Evolutionary conservation across 306 rosid genomes (phyloP), one percentile per base, ranked within the genome.

Genomic region (Cyclanthera cordifolia): DNA sequence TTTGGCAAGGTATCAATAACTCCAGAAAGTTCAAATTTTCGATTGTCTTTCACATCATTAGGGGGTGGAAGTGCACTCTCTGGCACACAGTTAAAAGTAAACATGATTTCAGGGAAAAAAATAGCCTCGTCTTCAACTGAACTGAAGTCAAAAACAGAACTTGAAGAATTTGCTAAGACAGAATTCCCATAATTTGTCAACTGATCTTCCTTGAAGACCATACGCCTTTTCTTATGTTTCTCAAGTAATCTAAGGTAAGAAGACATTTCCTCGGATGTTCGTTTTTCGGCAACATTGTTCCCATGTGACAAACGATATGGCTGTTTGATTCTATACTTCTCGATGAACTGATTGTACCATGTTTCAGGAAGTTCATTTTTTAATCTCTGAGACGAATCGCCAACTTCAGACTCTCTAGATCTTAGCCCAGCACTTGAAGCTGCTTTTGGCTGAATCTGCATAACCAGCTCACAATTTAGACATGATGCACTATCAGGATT

Each of bases 291-390:
- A 45, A 84, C 93, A 73, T 79, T 77, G 56, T 90, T 85, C 37
- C 82, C 82, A 19, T 67, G 71, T 71, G 82, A 63, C 80, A 87
- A 54, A 78, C 76, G 83, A 76, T 82, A 76, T 0, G 81, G 77
- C 74, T 74, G 88, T 53, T 70, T 87, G 57, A 74, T 77, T 72
- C 82, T 83, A 21, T 80, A 82, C 71, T 79, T 89, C 57, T 89
- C 96, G 64, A 78, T 77, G 64, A 77, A 82, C 75, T 87, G 98
- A 84, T 65, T 80, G 72, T 89, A 89, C 98, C 98, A 93, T 7
- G 86, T 80, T 74, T 89, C 96, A 43, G 94, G 89, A 17, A 88
- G 85, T 48, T 84, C 89, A 49, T 71, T 86, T 79, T 83, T 82
- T 50, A 72, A 82, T 63, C 88, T 86, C 32, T 72, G 80, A 16